Conservation (phyloP, 73 alveolate species). For the Uronychia setigera region DNA sequence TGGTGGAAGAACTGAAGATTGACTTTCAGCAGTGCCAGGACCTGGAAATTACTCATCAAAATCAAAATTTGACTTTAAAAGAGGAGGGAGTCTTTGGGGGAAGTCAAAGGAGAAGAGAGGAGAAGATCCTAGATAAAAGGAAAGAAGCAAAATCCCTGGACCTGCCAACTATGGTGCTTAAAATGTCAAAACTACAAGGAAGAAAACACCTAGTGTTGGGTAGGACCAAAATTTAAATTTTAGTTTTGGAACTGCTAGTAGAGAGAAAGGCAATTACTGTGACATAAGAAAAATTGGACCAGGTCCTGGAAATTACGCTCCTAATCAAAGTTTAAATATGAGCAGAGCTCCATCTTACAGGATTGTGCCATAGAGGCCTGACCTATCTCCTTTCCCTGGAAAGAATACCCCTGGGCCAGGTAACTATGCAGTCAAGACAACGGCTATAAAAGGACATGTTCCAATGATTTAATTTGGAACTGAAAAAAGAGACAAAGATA, state of each 20-base stretch:
- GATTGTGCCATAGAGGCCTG: background rate
- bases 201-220: background rate
- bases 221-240: background rate
- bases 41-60: background rate
- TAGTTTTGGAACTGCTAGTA: background rate
- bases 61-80: background rate
- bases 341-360: background rate
- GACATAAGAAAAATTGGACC: background rate
- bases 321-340: background rate
- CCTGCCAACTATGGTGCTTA: background rate
- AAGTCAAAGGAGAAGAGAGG: conserved; percentile 2
- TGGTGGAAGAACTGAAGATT: background rate
- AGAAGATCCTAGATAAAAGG: background rate
- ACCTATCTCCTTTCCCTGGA: background rate
- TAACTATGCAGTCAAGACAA: background rate
- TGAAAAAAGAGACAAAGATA: background rate
- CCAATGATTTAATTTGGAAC: background rate
- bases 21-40: background rate
- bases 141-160: background rate
- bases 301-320: background rate
- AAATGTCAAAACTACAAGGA: background rate
- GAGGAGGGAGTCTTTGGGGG: conserved; percentile 1
- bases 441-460: background rate
- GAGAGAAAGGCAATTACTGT: background rate
- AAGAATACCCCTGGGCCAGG: too few relatives aligned